phyloP scores from a whole-genome alignment of 1,284 basidiomycete species.

The Tilletia setariae region DNA sequence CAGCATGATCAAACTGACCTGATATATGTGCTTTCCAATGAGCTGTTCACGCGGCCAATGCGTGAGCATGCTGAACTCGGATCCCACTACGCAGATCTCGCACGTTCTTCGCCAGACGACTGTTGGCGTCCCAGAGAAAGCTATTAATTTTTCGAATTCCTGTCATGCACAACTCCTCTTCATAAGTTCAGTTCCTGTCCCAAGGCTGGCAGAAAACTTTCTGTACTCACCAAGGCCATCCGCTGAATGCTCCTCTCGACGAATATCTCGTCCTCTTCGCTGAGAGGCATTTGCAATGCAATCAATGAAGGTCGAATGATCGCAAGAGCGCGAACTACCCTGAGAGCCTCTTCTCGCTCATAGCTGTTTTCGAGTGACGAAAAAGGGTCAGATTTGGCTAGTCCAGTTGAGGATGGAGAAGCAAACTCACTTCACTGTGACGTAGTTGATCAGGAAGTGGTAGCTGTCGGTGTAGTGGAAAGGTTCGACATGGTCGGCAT shows the following conservation, averaged over 20 bases:
- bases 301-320: constrained; percentile 93
- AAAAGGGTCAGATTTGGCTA: neutral
- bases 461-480: constrained; percentile 53
- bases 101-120: constrained; percentile 98
- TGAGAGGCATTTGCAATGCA: constrained; percentile 67
- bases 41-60: constrained; percentile 49
- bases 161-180: constrained; percentile 46
- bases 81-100: constrained; percentile 92
- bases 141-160: constrained; percentile 95
- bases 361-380: constrained; percentile 63
- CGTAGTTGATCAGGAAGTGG: constrained; percentile 53
- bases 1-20: constrained; percentile 18
- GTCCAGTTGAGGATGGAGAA: too few relatives aligned
- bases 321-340: constrained; percentile 87
- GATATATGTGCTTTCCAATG: constrained; percentile 49
- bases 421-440: constrained; percentile 39
- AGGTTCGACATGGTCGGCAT: constrained; percentile 41
- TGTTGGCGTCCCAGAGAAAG: constrained; percentile 96
- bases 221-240: constrained; percentile 70
- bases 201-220: neutral
- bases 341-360: constrained; percentile 89
- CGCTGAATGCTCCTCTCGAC: constrained; percentile 93
- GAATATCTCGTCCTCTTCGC: constrained; percentile 60
- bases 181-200: neutral
- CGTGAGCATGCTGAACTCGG: constrained; percentile 91